Evolutionary conservation across 2,329 filamentous ascomycete genomes (phyloP).

Genomic region (Mycogone perniciosa): DNA sequence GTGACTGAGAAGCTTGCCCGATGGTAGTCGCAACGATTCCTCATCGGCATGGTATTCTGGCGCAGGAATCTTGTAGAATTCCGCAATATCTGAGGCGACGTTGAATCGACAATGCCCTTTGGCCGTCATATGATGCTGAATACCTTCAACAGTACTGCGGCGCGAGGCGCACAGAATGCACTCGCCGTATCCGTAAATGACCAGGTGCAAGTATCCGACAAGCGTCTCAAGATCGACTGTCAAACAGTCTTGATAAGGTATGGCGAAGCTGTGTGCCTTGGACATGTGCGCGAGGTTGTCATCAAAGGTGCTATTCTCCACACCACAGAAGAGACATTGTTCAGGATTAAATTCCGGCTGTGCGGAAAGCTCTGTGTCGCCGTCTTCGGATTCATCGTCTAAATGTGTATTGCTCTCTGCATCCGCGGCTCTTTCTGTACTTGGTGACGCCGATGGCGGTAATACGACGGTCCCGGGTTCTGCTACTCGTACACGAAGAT

Average conservation of each 20-base stretch:
- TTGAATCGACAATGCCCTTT: slow-evolving; percentile 44
- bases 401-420: neutral
- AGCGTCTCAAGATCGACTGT: slow-evolving; percentile 40
- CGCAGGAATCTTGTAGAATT: slow-evolving; percentile 34
- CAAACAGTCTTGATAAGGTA: slow-evolving; percentile 35
- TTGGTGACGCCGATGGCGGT: slow-evolving; percentile 11
- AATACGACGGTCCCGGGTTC: slow-evolving; percentile 14
- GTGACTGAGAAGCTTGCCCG: slow-evolving; percentile 29
- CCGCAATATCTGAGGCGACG: slow-evolving; percentile 32
- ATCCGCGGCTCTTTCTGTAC: neutral
- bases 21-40: slow-evolving; percentile 27
- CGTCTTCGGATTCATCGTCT: neutral
- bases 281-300: slow-evolving; percentile 44
- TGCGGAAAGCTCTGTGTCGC: neutral
- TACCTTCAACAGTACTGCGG: slow-evolving; percentile 36
- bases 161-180: slow-evolving; percentile 45
- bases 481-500: slow-evolving; percentile 18
- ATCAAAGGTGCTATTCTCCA: slow-evolving; percentile 23
- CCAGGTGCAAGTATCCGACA: slow-evolving; percentile 40
- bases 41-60: slow-evolving; percentile 9
- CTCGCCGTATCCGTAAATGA: slow-evolving; percentile 44
- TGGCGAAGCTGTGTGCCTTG: slow-evolving; percentile 38
- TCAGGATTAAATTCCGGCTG: slow-evolving; percentile 21
- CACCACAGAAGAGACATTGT: slow-evolving; percentile 39
- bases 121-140: slow-evolving; percentile 45